Evolutionary conservation across 2,329 filamentous ascomycete species (phyloP).

Genomic region (Claviceps humidiphila): DNA sequence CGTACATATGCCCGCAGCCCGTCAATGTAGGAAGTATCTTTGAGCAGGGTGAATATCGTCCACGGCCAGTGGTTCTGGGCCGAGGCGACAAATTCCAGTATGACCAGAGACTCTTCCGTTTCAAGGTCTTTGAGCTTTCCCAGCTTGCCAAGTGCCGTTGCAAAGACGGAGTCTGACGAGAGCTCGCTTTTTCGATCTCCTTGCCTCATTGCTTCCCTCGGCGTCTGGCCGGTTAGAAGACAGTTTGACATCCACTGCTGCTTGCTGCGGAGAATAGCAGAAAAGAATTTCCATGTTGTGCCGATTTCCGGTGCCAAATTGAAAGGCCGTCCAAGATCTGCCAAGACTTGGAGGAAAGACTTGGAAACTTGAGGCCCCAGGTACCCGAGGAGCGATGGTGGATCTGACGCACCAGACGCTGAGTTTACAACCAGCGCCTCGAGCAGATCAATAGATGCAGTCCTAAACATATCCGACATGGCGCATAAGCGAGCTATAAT

Average conservation of each 20-base stretch:
- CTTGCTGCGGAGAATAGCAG: constrained; percentile 71
- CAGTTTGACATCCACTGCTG: constrained; percentile 97
- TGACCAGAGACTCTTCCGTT: constrained; percentile 53
- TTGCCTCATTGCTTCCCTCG: constrained; percentile 56
- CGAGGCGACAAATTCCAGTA: constrained; percentile 76
- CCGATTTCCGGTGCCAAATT: constrained; percentile 50
- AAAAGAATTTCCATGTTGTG: constrained; percentile 72
- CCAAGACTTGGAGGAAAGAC: constrained; percentile 68
- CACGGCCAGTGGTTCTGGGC: constrained; percentile 94
- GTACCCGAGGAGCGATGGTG: constrained; percentile 86
- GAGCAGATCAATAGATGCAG: constrained; percentile 54
- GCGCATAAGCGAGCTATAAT: constrained; percentile 67
- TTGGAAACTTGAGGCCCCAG: constrained; percentile 72
- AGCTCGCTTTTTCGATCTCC: constrained; percentile 37
- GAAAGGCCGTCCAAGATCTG: constrained; percentile 64
- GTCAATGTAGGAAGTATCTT: constrained; percentile 59
- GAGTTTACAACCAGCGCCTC: constrained; percentile 61
- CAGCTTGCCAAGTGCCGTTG: constrained; percentile 58
- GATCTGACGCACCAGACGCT: constrained; percentile 54
- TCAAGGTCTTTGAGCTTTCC: constrained; percentile 51
- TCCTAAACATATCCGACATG: constrained; percentile 50
- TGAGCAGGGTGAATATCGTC: constrained; percentile 70
- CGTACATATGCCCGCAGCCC: constrained; percentile 59
- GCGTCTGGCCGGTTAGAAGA: constrained; percentile 75
- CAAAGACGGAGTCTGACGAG: constrained; percentile 52